Evolutionary conservation across 2,329 filamentous ascomycete genomes (phyloP), one percentile per base, ranked within the genome.

Genomic region (Arthrobotrys sphaeroides): DNA sequence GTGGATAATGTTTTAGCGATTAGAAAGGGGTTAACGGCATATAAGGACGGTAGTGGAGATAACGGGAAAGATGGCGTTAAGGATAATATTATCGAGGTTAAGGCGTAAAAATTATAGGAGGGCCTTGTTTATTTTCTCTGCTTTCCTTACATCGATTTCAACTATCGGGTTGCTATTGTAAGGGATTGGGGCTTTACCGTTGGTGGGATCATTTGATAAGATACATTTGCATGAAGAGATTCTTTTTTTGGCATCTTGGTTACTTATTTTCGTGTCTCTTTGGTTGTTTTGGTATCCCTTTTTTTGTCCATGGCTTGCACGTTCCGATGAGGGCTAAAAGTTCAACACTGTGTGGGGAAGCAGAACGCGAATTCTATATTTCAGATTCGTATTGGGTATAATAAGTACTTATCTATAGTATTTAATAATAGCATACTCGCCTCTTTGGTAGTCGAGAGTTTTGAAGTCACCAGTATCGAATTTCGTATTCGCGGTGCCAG

Each of bases 1-100:
- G 95, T 98, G 12, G 95, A 99, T 82, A 95, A 89, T 77, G 94
- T 99, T 2, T 87, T 98, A 28, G 92, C 92, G 42, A 97, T 99
- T 79, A 89, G 94, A 51, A 93, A 97, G 83, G 94, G 93, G 0
- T 86, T 99, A 76, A 95, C 92, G 33, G 47, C 73, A 26, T 66
- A 74, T 22, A 72, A 67, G 31, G 66, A 77, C 18, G 73, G 68
- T 10, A 36, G 51, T 64, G 31, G 62, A 73, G 60, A 65, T 24
- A 45, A 1, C 1, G 18, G 49, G 38, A 61, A 60, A 16, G 65
- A 74, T 28, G 72, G 64, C 72, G 72, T 75, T 65, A 75, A 69
- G 64, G 72, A 75, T 60, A 42, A 53, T 24, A 40, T 69, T 57
- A 75, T 65, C 26, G 64, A 75, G 49, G 49, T 75, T 51, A 65